These are phyloP conservation scores for Dichomitus squalens DNA, from an alignment of 1,284 basidiomycete species.

Conservation along the genomic window DNA sequence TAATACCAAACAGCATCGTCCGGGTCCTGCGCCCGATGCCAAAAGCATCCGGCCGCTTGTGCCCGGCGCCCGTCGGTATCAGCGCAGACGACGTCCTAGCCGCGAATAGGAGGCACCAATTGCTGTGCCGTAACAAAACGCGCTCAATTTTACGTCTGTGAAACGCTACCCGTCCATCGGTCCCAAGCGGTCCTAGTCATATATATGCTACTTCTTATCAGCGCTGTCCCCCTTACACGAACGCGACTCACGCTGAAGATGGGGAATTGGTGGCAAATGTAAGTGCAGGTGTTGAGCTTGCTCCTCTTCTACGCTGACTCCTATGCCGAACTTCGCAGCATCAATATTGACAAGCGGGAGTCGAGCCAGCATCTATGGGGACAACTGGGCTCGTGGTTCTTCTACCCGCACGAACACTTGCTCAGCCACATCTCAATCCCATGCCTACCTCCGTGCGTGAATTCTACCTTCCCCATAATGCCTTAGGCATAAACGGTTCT, in stretches of 20 bases:
- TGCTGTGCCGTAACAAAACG: not conserved
- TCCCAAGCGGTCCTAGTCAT: not conserved
- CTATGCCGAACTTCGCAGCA: not conserved
- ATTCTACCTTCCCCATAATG: no score
- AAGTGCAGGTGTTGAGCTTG: not conserved
- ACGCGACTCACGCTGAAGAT: not conserved
- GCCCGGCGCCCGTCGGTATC: no score
- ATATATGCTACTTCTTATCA: not conserved
- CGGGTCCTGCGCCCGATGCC: no score
- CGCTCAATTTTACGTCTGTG: not conserved
- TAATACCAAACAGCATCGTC: no score
- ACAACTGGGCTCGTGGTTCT: constrained; percentile 10
- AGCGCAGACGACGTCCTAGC: not conserved
- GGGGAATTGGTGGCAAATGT: constrained; percentile 12
- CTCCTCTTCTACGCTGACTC: not conserved
- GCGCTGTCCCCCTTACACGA: not conserved
- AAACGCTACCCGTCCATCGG: not conserved
- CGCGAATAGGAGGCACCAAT: not conserved
- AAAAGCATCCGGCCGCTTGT: no score
- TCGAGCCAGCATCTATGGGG: constrained; percentile 4
- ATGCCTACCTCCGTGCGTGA: constrained; percentile 1
- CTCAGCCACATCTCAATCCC: constrained; percentile 4
- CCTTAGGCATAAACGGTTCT: no score
- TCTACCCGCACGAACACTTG: constrained; percentile 9
- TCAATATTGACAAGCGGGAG: constrained; percentile 10